Conservation (phyloP, 208 protist genomes). For the Trichomonas vaginalis region DNA sequence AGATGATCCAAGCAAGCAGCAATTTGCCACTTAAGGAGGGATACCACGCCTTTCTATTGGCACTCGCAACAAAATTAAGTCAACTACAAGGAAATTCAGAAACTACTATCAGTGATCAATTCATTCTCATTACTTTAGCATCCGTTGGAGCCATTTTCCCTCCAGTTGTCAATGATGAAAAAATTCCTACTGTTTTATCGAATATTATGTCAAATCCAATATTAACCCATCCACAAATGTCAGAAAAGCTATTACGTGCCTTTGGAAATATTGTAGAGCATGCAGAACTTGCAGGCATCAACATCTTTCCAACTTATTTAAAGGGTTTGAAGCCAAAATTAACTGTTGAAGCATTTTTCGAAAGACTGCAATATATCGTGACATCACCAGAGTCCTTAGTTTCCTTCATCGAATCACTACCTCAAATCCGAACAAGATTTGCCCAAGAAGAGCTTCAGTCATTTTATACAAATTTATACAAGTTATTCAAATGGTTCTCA, state of each 20-base stretch:
- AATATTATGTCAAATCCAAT: background rate
- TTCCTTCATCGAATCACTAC: background rate
- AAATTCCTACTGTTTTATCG: background rate
- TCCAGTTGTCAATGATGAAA: background rate
- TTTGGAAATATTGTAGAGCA: background rate
- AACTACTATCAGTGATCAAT: background rate
- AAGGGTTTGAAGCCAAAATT: background rate
- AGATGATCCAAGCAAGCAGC: background rate
- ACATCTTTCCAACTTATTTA: background rate
- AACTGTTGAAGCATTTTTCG: background rate
- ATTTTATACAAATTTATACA: background rate
- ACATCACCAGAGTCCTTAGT: background rate
- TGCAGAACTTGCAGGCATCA: background rate
- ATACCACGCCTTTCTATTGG: background rate
- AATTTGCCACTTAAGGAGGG: background rate
- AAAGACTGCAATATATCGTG: background rate
- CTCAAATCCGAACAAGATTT: background rate
- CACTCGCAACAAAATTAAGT: background rate
- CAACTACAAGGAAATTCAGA: background rate
- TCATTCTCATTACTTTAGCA: background rate
- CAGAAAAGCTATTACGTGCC: background rate
- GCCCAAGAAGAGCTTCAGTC: background rate
- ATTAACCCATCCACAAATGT: background rate
- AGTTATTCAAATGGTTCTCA: background rate
- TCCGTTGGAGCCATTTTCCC: background rate